These are phyloP conservation scores for Rhizophagus prolifer DNA, from an alignment of 192 early-diverging fungal species.

Conservation along the genomic window DNA sequence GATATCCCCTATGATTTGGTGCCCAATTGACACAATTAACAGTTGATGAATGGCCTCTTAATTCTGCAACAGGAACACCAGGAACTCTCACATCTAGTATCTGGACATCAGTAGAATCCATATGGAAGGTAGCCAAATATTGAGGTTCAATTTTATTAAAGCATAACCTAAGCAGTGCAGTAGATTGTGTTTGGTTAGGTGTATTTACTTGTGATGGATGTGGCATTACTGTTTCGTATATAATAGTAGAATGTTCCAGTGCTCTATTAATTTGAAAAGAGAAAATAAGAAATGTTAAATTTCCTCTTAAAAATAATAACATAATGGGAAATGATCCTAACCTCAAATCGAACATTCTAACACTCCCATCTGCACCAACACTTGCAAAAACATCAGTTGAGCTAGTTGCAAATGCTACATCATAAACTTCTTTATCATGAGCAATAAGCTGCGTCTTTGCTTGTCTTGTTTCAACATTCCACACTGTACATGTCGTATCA, in stretches of 20 bases:
- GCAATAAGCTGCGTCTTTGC: slow-evolving; percentile 99
- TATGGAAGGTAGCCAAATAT: slow-evolving; percentile 89
- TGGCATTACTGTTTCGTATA: slow-evolving; percentile 81
- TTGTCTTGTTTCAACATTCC: slow-evolving; percentile 96
- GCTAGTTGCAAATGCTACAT: slow-evolving; percentile 90
- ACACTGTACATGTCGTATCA: slow-evolving; percentile 99
- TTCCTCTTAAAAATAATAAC: neutral
- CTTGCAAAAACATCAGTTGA: slow-evolving; percentile 90
- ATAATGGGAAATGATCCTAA: slow-evolving; percentile 27
- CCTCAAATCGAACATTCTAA: slow-evolving; percentile 96
- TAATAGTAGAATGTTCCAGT: slow-evolving; percentile 95
- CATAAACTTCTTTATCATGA: slow-evolving; percentile 97
- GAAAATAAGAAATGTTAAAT: neutral
- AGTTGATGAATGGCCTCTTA: slow-evolving; percentile 72
- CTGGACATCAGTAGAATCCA: slow-evolving; percentile 77
- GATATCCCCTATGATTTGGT: slow-evolving; percentile 71
- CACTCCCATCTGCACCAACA: slow-evolving; percentile 96
- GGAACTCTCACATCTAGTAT: slow-evolving; percentile 93
- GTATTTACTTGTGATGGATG: slow-evolving; percentile 30
- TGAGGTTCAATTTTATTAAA: slow-evolving; percentile 92
- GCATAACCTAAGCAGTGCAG: slow-evolving; percentile 74
- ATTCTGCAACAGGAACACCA: slow-evolving; percentile 78
- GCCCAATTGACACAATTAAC: slow-evolving; percentile 91
- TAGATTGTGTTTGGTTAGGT: slow-evolving; percentile 39
- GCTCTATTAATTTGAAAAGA: slow-evolving; percentile 48